These are phyloP conservation scores for Aspergillus nomiae DNA, from an alignment of 2,329 filamentous ascomycete genomes.

Conservation along the genomic window DNA sequence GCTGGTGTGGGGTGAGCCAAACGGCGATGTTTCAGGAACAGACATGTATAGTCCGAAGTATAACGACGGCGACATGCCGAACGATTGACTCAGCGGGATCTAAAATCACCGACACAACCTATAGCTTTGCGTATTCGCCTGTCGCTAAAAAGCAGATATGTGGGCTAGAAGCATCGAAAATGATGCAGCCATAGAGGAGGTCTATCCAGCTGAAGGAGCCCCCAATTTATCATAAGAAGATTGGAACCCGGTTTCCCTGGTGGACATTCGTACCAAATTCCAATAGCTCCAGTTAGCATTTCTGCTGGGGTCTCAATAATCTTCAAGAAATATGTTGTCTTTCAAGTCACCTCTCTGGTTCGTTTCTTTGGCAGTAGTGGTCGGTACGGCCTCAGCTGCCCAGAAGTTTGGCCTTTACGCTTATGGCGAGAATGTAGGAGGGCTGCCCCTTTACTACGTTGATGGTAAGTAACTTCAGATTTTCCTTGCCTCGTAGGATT, in stretches of 20 bases:
- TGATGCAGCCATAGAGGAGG: not conserved
- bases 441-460: slow-evolving; percentile 14
- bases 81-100: not conserved
- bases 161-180: not conserved
- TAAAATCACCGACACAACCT: rapidly evolving
- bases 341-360: not conserved
- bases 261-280: not conserved
- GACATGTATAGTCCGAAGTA: not conserved
- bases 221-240: not conserved
- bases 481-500: not conserved
- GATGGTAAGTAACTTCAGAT: slow-evolving; percentile 4
- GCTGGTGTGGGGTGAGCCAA: not conserved
- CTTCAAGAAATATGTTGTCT: not conserved
- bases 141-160: not conserved
- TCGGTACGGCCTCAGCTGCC: not conserved
- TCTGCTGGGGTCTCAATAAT: not conserved
- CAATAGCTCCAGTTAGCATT: not conserved
- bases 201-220: not conserved
- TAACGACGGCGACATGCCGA: not conserved
- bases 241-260: not conserved
- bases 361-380: not conserved
- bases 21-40: not conserved
- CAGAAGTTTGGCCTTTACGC: slow-evolving; percentile 12
- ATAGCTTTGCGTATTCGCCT: not conserved
- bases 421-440: slow-evolving; percentile 15